Conservation (phyloP, 2,329 filamentous ascomycete species). For the Neonectria magnoliae region DNA sequence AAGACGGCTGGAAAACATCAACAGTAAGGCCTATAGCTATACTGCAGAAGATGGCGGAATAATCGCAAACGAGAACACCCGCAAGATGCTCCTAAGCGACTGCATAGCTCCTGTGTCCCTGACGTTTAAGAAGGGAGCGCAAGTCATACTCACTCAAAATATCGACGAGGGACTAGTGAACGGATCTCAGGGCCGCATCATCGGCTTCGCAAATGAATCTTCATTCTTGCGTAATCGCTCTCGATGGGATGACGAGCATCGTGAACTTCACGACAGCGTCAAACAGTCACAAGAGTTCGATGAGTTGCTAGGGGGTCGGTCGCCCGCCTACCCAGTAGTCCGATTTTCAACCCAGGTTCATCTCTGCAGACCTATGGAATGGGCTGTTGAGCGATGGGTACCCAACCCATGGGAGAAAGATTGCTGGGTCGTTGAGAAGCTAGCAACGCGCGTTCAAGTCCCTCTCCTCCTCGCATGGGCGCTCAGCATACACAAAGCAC, state of each 20-base stretch:
- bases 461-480: constrained; percentile 3
- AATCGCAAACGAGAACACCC: neutral
- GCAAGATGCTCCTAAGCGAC: neutral
- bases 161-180: neutral
- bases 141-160: neutral
- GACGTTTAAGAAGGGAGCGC: neutral
- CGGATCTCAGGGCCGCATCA: neutral
- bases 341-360: neutral
- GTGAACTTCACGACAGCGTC: neutral
- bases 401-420: neutral
- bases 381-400: neutral
- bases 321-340: neutral
- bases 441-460: neutral
- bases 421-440: neutral
- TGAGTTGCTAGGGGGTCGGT: neutral
- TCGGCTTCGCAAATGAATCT: neutral
- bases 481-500: neutral
- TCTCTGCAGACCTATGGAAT: neutral
- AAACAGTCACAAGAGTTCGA: neutral
- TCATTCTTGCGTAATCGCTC: neutral
- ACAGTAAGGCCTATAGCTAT: neutral
- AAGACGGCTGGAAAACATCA: neutral
- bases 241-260: neutral
- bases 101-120: neutral
- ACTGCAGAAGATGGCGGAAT: neutral